Evolutionary conservation across 192 early-diverging fungal genomes (phyloP), one percentile per base, ranked within the genome.

Genomic region (Coemansia sp.): DNA sequence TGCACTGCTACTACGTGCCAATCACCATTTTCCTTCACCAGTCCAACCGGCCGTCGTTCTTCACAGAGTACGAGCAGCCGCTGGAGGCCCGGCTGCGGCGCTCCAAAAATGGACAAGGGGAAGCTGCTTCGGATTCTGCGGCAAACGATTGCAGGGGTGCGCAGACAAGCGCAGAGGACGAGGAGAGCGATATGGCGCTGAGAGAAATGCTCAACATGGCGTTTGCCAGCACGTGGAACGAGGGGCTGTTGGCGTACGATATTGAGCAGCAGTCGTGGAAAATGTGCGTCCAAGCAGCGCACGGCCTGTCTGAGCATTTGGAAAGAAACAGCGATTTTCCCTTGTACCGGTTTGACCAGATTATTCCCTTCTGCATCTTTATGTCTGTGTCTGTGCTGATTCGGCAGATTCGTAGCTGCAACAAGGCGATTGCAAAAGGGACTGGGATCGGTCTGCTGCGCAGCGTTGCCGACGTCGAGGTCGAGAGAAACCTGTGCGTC

Each of bases 281-380:
- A 0, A 59, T 68, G 1, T 73, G 79, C 20, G 61, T 82, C 22
- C 49, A 45, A 11, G 73, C 79, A 0, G 62, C 79, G 7, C 67
- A 72, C 29, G 71, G 68, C 6, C 64, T 82, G 45, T 76, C 74
- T 0, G 79, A 82, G 61, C 73, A 76, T 34, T 28, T 82, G 56
- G 67, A 73, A 45, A 67, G 79, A 28, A 82, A 82, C 56, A 57
- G 50, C 42, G 79, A 82, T 48, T 63, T 82, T 36, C 79, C 79
- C 45, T 48, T 82, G 56, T 73, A 82, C 56, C 70, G 79, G 20
- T 82, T 82, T 17, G 79, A 82, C 64, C 79, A 82, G 54, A 74
- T 82, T 67, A 82, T 82, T 40, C 79, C 79, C 2, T 82, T 82
- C 38, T 82, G 79, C 52, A 82, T 82, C 33, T 82, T 82, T 65